A percentile compares a stretch with the other conserved stretches of the same genome.
phyloP scores from a whole-genome alignment of 179 eudicot genomes.

The Beta macrorhiza region DNA sequence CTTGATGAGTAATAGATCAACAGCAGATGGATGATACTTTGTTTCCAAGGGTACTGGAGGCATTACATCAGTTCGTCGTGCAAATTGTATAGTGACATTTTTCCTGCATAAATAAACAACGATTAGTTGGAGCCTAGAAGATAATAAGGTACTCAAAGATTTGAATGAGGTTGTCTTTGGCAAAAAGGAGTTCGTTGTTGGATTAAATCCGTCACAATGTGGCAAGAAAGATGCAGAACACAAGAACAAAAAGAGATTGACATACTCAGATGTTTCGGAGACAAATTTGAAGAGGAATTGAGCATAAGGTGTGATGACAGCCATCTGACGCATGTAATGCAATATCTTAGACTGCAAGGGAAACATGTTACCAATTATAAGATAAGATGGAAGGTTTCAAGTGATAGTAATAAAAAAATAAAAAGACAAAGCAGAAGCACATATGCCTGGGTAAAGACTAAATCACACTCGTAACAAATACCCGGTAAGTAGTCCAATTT shows the following conservation, averaged over 20 bases:
- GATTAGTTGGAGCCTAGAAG: slow-evolving; percentile 6
- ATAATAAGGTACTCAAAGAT: slow-evolving; percentile 40
- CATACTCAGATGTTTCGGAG: slow-evolving; percentile 92
- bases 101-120: slow-evolving; percentile 48
- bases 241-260: slow-evolving; percentile 21
- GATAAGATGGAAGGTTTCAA: not conserved
- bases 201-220: not conserved
- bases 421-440: slow-evolving; percentile 7
- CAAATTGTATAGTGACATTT: slow-evolving; percentile 78
- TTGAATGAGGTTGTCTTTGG: not conserved
- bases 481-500: slow-evolving; percentile 98
- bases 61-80: slow-evolving; percentile 97
- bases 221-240: slow-evolving; percentile 15
- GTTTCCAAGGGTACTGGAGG: slow-evolving; percentile 94
- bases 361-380: slow-evolving; percentile 22
- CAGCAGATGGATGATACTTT: slow-evolving; percentile 97
- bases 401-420: not conserved
- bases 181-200: not conserved
- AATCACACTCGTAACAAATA: slow-evolving; percentile 34
- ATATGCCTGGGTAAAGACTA: slow-evolving; percentile 11
- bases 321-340: slow-evolving; percentile 99
- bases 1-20: slow-evolving; percentile 93
- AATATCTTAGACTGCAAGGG: slow-evolving; percentile 84
- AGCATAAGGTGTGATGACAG: slow-evolving; percentile 98
- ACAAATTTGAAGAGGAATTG: slow-evolving; percentile 85